Evolutionary conservation across 768 basidiomycete genomes (phyloP).

Genomic region (Pleurotus djamor): DNA sequence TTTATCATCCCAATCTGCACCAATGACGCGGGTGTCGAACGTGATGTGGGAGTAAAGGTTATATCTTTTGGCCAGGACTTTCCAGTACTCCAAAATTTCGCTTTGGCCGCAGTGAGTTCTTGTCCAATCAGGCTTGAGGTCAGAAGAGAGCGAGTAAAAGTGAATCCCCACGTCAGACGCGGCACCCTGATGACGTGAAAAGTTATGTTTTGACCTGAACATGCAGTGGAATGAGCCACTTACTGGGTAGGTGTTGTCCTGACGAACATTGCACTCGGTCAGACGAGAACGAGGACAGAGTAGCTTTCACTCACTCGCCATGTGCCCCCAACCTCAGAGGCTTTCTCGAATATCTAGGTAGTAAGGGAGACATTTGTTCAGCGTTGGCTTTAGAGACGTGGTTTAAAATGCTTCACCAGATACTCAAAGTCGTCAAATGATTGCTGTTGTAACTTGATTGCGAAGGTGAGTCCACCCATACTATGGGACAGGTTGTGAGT

Average conservation of each 20-base stretch:
- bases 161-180: constrained; percentile 39
- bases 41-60: constrained; percentile 33
- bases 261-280: background rate
- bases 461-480: constrained; percentile 38
- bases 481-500: constrained; percentile 17
- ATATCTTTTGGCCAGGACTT: constrained; percentile 37
- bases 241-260: constrained; percentile 26
- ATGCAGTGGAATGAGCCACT: background rate
- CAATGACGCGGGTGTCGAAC: constrained; percentile 41
- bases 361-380: background rate
- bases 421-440: constrained; percentile 36
- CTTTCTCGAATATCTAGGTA: constrained; percentile 45
- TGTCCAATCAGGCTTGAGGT: constrained; percentile 44
- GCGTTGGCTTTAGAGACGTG: background rate
- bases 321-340: constrained; percentile 42
- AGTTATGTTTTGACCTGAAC: background rate
- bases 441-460: constrained; percentile 38
- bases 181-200: constrained; percentile 28
- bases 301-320: constrained; percentile 39
- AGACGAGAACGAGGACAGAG: constrained; percentile 4
- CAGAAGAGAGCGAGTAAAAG: constrained; percentile 47
- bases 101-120: constrained; percentile 37
- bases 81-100: constrained; percentile 44
- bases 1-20: constrained; percentile 40
- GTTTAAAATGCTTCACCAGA: constrained; percentile 22